A percentile compares a stretch with the other conserved stretches of the same genome.
Conservation (phyloP, 2,329 filamentous ascomycete species). For the Dactylellina cionopaga region DNA sequence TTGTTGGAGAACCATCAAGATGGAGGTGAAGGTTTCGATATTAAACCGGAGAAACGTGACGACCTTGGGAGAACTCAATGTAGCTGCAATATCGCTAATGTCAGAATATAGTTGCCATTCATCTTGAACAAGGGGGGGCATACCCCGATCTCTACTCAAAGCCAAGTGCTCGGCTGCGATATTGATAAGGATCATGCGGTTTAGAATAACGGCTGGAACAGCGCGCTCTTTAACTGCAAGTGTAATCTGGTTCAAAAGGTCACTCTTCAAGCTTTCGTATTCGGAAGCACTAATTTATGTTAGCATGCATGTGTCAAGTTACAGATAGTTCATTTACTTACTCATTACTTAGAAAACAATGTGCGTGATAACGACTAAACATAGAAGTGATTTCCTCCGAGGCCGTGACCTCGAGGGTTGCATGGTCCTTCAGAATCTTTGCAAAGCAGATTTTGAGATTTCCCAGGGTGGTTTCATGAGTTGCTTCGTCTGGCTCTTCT, state of each 20-base stretch:
- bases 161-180: conserved; percentile 84
- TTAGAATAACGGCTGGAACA: conserved; percentile 70
- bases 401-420: conserved; percentile 63
- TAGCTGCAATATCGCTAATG: conserved; percentile 58
- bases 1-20: conserved; percentile 76
- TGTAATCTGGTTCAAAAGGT: conserved; percentile 81
- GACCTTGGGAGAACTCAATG: conserved; percentile 59
- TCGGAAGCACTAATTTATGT: conserved; percentile 67
- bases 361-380: conserved; percentile 87
- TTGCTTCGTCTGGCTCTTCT: conserved; percentile 77
- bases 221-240: conserved; percentile 76
- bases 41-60: conserved; percentile 80
- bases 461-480: conserved; percentile 61
- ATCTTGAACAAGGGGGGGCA: conserved; percentile 63
- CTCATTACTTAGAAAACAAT: conserved; percentile 79
- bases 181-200: conserved; percentile 85
- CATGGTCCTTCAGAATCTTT: conserved; percentile 52
- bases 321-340: conserved; percentile 27
- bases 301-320: neutral
- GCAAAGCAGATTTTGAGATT: conserved; percentile 56
- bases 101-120: conserved; percentile 65
- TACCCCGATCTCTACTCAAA: conserved; percentile 70
- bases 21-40: conserved; percentile 76
- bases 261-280: conserved; percentile 82
- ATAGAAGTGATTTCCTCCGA: conserved; percentile 75